A percentile compares a stretch with the other conserved stretches of the same genome.
Conservation (phyloP, 352 stramenopile species). For the Globisporangium nodosum region DNA sequence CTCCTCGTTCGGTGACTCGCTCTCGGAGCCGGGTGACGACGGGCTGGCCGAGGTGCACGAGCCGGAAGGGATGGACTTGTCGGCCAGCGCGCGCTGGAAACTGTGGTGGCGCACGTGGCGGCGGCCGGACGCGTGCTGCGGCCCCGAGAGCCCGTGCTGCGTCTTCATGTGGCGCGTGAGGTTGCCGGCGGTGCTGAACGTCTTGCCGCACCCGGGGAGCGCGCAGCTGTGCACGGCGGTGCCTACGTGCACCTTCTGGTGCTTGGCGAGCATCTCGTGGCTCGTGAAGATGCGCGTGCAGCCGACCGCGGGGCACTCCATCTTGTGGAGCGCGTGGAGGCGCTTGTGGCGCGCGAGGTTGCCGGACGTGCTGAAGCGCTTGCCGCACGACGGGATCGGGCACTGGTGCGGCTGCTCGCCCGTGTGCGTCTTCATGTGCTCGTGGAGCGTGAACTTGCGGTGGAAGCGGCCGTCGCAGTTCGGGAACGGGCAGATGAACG, state of each 20-base stretch:
- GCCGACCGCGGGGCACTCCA: slow-evolving; percentile 4
- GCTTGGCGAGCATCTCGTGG: slow-evolving; percentile 7
- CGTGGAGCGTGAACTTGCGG: slow-evolving; percentile 63
- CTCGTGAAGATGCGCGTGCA: slow-evolving; percentile 11
- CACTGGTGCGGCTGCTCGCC: slow-evolving; percentile 58
- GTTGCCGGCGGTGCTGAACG: slow-evolving; percentile 57
- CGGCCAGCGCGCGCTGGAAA: not conserved
- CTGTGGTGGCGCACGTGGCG: slow-evolving; percentile 1
- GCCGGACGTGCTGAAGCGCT: slow-evolving; percentile 28
- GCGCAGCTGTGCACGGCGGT: slow-evolving; percentile 18
- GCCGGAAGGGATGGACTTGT: not conserved
- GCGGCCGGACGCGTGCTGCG: slow-evolving; percentile 10
- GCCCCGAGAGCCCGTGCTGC: slow-evolving; percentile 27
- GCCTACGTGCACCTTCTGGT: slow-evolving; percentile 10
- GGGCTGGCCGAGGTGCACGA: not conserved
- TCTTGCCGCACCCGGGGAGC: slow-evolving; percentile 41
- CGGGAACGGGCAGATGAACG: slow-evolving; percentile 5
- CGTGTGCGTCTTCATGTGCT: slow-evolving; percentile 77
- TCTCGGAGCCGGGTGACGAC: slow-evolving; percentile 16
- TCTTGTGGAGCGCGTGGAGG: slow-evolving; percentile 15
- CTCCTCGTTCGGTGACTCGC: slow-evolving; percentile 28
- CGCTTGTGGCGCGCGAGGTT: slow-evolving; percentile 26
- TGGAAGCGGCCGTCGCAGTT: slow-evolving; percentile 46
- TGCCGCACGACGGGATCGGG: slow-evolving; percentile 17
- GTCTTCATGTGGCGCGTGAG: slow-evolving; percentile 62